These are phyloP conservation scores for Suillus ampliporus DNA, from an alignment of 768 basidiomycete genomes.

Conservation along the genomic window DNA sequence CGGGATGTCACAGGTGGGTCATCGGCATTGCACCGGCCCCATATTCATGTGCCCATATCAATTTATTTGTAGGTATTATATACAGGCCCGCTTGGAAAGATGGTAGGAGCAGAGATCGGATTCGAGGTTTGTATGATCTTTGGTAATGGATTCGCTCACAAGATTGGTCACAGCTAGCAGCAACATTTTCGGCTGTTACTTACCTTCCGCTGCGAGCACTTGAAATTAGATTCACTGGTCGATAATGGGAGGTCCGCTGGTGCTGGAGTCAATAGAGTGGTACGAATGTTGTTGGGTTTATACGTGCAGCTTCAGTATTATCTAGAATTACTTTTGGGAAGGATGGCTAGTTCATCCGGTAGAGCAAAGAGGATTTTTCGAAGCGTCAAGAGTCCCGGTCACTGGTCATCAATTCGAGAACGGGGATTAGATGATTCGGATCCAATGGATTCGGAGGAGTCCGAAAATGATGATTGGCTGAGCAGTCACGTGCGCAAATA, in stretches of 20 bases:
- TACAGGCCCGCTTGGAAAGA: conserved; percentile 51
- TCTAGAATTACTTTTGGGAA: too few relatives aligned
- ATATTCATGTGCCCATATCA: neutral
- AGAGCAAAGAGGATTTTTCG: neutral
- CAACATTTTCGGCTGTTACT: conserved; percentile 50
- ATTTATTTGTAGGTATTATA: conserved; percentile 46
- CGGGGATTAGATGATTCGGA: too few relatives aligned
- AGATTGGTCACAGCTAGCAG: conserved; percentile 42
- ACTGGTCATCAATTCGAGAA: too few relatives aligned
- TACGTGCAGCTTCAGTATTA: neutral
- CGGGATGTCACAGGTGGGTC: conserved; percentile 52
- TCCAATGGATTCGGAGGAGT: too few relatives aligned
- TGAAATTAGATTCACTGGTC: conserved; percentile 50
- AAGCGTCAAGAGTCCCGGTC: too few relatives aligned
- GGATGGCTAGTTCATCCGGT: neutral
- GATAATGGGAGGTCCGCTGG: conserved; percentile 23
- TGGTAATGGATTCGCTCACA: neutral
- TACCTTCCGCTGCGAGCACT: conserved; percentile 55
- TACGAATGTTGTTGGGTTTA: neutral
- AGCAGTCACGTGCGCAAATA: too few relatives aligned
- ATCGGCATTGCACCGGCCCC: neutral
- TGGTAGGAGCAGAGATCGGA: conserved; percentile 58
- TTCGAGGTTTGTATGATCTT: conserved; percentile 48
- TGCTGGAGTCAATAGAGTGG: neutral
- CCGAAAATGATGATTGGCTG: too few relatives aligned